Base-by-base conservation (phyloP, 2,329 filamentous ascomycete species). In the Trichophyton benhamiae region DNA sequence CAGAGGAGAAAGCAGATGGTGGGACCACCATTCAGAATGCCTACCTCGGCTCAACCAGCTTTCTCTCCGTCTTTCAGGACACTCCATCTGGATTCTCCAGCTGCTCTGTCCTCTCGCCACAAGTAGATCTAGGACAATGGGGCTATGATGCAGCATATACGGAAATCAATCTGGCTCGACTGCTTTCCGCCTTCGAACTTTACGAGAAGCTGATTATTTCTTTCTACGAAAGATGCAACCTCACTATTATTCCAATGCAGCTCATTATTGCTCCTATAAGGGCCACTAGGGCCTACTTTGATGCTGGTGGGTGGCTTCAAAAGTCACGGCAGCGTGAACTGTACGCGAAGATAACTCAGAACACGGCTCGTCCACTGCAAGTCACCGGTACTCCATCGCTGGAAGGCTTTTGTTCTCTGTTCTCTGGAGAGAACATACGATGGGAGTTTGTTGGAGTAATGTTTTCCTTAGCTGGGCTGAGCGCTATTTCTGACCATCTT, bases 361-460 rank as follows among this genome's bases (percentile, higher is more conserved):
- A 71, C 44, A 72, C 70, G 0, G 61, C 65, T 1, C 63, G 66
- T 15, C 55, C 46, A 15, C 65, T 72, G 5, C 58, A 65, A 2
- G 58, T 72, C 15, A 63, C 69, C 0, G 17, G 65, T 2, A 65
- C 62, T 1, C 66, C 70, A 41, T 71, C 41, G n/a, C 41, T 72
- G 1, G 62, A 65, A 13, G 69, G 73, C 8, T 77, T 78, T 52
- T 70, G 75, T 61, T 67, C 67, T 15, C 62, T 75, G 1, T 76
- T 71, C 60, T 61, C 63, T 2, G 67, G 64, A 3, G 60, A 60
- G 9, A 66, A 66, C 41, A 59, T 67, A 13, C 63, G 67, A 46
- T 68, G 67, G 66, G 67, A 69, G 48, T 67, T 65, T 48, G 61
- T 69, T 36, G 67, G 67, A n/a, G 55, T 67, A 17, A 65, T 67